Percentiles rank a stretch among this genome's conserved stretches.
phyloP scores from a whole-genome alignment of 768 basidiomycete genomes.

The Lactifluus piperatus region DNA sequence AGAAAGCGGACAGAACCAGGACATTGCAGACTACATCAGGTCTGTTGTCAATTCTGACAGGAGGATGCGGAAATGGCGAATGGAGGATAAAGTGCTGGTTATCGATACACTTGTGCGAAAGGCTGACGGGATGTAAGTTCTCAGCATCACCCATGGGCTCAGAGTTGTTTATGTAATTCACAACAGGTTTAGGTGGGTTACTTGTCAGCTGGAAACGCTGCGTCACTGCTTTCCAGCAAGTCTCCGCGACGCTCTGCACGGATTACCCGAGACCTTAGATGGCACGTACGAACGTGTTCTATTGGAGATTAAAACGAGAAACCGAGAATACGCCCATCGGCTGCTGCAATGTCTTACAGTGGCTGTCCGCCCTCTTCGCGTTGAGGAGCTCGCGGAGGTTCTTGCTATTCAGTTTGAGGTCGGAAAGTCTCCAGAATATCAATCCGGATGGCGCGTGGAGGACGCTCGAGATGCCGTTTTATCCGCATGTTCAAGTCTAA shows the following conservation, averaged over 20 bases:
- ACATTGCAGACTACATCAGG: not conserved
- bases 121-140: not conserved
- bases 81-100: not conserved
- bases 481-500: not conserved
- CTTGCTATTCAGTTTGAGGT: not conserved
- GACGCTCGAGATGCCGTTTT: not conserved
- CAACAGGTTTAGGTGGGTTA: not conserved
- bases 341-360: not conserved
- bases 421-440: not conserved
- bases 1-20: not conserved
- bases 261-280: not conserved
- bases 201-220: not conserved
- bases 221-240: not conserved
- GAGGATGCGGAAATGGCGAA: not conserved
- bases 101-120: not conserved
- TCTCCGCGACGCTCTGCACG: not conserved
- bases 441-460: not conserved
- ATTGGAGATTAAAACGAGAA: not conserved
- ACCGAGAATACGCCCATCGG: not conserved
- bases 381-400: not conserved
- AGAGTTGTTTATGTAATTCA: not conserved
- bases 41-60: not conserved
- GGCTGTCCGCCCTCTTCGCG: not conserved
- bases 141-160: not conserved
- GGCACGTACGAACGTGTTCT: not conserved